These are phyloP conservation scores for Blyttiomyces sp. DNA, from an alignment of 371 early-diverging fungal species.

Conservation along the genomic window DNA sequence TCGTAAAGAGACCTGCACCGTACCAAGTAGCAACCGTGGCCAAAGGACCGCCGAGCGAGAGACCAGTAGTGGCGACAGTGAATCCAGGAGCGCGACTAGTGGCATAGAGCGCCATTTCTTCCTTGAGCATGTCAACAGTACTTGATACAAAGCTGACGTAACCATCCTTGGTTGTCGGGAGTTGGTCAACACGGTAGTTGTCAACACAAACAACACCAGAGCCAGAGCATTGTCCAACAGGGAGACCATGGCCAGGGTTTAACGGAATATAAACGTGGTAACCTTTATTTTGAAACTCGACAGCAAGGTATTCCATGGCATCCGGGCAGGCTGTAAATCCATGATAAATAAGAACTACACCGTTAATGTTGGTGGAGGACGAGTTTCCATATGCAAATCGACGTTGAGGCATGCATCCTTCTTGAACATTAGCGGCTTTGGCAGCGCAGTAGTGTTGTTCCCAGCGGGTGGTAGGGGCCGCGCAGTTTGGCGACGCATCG, in stretches of 20 bases:
- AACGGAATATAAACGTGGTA: background rate
- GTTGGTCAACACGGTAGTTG: background rate
- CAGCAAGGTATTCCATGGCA: background rate
- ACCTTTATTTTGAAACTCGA: background rate
- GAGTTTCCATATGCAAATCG: background rate
- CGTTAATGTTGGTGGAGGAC: conserved; percentile 1
- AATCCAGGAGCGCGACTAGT: background rate
- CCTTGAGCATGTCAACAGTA: conserved; percentile 1
- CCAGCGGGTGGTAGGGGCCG: conserved; percentile 4
- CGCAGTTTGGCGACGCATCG: no score
- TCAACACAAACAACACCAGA: background rate
- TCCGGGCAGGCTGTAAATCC: conserved; percentile 15
- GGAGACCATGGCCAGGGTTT: conserved; percentile 10
- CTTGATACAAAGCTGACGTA: conserved; percentile 3
- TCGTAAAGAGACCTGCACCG: background rate
- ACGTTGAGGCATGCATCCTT: conserved; percentile 4
- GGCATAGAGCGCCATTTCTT: background rate
- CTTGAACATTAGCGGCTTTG: background rate
- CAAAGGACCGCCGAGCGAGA: conserved; percentile 8
- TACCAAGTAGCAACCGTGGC: background rate
- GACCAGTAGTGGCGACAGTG: background rate
- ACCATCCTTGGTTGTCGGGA: conserved; percentile 1
- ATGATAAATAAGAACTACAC: conserved; percentile 2
- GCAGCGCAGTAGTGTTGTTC: background rate
- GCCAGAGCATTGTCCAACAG: no score